phyloP scores from a whole-genome alignment of 148 eudicot species.

The Hydrangea macrophylla region DNA sequence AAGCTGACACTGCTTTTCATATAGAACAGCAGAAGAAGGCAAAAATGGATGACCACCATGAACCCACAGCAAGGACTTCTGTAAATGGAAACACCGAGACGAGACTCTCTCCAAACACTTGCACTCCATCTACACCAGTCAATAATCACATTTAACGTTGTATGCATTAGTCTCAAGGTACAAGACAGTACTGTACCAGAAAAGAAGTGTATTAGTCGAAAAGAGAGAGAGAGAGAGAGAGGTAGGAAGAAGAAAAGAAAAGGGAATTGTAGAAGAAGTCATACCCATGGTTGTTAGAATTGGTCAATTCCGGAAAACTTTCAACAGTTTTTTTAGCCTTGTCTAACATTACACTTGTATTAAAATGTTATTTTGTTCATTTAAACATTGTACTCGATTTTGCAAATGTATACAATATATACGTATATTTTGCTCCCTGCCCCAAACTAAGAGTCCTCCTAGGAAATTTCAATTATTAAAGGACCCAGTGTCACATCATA shows the following conservation, averaged over 20 bases:
- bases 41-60: constrained; percentile 88
- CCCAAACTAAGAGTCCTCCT: too few relatives aligned
- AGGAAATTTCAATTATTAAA: too few relatives aligned
- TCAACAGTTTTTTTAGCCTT: too few relatives aligned
- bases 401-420: too few relatives aligned
- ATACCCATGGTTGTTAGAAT: too few relatives aligned
- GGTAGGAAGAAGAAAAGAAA: not conserved
- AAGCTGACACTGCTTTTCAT: constrained; percentile 56
- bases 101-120: constrained; percentile 27
- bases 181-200: not conserved
- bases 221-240: not conserved
- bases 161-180: not conserved
- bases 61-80: constrained; percentile 81
- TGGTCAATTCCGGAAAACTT: too few relatives aligned
- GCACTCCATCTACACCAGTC: constrained; percentile 37
- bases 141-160: not conserved
- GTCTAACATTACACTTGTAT: too few relatives aligned
- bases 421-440: too few relatives aligned
- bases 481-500: too few relatives aligned
- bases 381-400: too few relatives aligned
- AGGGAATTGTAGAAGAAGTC: too few relatives aligned
- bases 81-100: constrained; percentile 48
- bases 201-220: not conserved
- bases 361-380: too few relatives aligned
- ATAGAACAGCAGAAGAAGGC: constrained; percentile 64